Evolutionary conservation across 148 eudicot species (phyloP), one percentile per base, ranked within the genome.

Genomic region (Hydrangea macrophylla): DNA sequence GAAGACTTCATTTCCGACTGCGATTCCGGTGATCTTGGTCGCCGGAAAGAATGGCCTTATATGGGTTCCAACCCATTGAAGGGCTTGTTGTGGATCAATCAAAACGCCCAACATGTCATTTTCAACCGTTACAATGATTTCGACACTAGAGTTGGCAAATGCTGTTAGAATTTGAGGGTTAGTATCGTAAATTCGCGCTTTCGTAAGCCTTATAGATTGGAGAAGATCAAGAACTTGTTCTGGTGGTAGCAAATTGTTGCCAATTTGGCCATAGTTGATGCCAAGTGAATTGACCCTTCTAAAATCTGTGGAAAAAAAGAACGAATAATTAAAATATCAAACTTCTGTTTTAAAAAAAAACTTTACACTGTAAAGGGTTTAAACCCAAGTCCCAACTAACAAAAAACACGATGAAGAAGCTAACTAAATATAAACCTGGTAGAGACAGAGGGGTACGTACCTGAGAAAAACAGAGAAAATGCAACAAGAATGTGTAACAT

Each of bases 171-270:
- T 65, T 35, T 86, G 75, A 0, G 94, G 94, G 39, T 88, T 88
- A 0, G 97, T 88, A 75, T 91, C 97, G 77, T 88, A 91, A 11
- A 91, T 88, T 69, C 97, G 69, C n/a, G 88, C 80, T 70, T 81
- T 88, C 17, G 84, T 79, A 17, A 91, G 61, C 36, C 72, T 60
- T 0, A 82, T 53, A 7, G 91, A 77, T 24, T 68, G 69, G 24
- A 91, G 50, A 11, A 91, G 80, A 9, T 70, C 53, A 0, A 77
- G 72, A 25, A 86, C 94, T 64, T 76, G 70, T 2, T 76, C 79
- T 0, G 93, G 97, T 24, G 84, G 81, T 7, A 90, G 97, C 30
- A 91, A 73, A 66, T 91, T 86, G 80, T 84, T 81, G 9, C 67
- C 97, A 0, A 91, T 74, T 65, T 88, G 91, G 5, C 97, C 97